Conservation (phyloP, 1,284 basidiomycete genomes). For the Trametes sp. region DNA sequence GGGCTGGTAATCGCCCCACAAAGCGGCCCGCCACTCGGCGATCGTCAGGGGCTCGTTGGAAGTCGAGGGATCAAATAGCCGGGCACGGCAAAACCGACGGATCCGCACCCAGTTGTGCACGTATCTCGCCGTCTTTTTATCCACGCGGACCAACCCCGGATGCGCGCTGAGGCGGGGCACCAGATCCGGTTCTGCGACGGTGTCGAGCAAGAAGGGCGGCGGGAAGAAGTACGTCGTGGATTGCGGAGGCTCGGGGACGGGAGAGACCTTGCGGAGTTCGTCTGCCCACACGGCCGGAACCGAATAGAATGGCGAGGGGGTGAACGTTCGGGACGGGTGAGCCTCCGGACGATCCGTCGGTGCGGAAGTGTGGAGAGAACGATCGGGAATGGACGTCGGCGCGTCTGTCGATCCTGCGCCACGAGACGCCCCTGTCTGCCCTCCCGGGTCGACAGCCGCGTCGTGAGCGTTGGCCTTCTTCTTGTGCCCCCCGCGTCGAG, state of each 20-base stretch:
- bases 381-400: neutral
- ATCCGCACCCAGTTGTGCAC: conserved; percentile 1
- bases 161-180: neutral
- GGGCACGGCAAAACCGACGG: neutral
- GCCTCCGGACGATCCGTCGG: neutral
- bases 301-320: neutral
- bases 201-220: neutral
- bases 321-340: neutral
- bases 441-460: no score
- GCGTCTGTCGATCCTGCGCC: neutral
- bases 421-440: no score
- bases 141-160: neutral
- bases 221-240: neutral
- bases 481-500: no score
- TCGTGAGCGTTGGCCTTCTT: no score
- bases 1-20: conserved; percentile 1
- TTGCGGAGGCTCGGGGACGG: neutral
- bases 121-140: neutral
- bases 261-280: neutral
- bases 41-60: neutral
- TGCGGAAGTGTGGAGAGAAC: neutral
- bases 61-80: neutral
- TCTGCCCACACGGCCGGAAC: neutral
- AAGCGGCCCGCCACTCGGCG: conserved; percentile 1
- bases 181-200: neutral